Percentiles rank a stretch among this genome's conserved stretches.
These are phyloP conservation scores for Candida insectorum DNA, from an alignment of 805 yeast genomes.

Conservation along the genomic window DNA sequence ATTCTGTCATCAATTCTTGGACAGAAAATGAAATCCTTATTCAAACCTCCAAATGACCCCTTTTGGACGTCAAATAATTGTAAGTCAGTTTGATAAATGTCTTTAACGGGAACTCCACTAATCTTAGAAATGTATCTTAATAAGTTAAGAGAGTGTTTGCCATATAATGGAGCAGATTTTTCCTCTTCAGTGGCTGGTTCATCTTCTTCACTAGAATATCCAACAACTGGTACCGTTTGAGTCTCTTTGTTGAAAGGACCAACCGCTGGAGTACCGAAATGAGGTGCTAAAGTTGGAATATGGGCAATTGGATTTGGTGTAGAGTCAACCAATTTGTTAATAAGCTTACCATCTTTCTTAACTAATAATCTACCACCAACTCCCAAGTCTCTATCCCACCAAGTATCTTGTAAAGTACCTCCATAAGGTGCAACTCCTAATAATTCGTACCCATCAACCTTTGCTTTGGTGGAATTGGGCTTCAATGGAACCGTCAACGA, in stretches of 20 bases:
- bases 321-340: slow-evolving; percentile 26
- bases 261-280: slow-evolving; percentile 26
- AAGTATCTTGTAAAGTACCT: slow-evolving; percentile 28
- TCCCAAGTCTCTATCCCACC: slow-evolving; percentile 44
- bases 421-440: slow-evolving; percentile 42
- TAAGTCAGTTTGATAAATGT: slow-evolving; percentile 68
- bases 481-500: slow-evolving; percentile 27
- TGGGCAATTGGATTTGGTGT: slow-evolving; percentile 34
- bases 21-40: slow-evolving; percentile 63
- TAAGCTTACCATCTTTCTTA: slow-evolving; percentile 20
- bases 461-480: slow-evolving; percentile 16
- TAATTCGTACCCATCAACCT: slow-evolving; percentile 30
- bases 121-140: slow-evolving; percentile 66
- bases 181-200: slow-evolving; percentile 58
- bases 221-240: slow-evolving; percentile 37
- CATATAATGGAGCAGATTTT: slow-evolving; percentile 59
- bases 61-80: slow-evolving; percentile 80
- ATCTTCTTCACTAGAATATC: slow-evolving; percentile 27
- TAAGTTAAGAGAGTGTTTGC: slow-evolving; percentile 63
- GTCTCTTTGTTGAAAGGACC: slow-evolving; percentile 34
- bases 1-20: slow-evolving; percentile 86
- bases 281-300: slow-evolving; percentile 40
- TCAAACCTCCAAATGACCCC: slow-evolving; percentile 74
- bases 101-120: slow-evolving; percentile 55
- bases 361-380: slow-evolving; percentile 36